Conservation (phyloP, 2,329 filamentous ascomycete species). For the Seiridium unicorne region DNA sequence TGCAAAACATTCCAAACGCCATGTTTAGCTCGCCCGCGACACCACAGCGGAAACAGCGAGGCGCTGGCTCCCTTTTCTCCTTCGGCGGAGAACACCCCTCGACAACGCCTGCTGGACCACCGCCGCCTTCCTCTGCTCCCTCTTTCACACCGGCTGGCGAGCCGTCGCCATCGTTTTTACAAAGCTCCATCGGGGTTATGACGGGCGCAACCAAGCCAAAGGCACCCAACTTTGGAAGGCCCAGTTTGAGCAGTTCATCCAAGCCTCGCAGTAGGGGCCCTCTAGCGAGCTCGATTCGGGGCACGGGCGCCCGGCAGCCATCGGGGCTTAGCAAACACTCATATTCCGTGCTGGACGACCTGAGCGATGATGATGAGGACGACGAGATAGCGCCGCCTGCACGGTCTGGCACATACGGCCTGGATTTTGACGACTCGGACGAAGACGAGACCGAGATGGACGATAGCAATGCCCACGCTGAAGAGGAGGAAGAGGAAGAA, state of each 20-base stretch:
- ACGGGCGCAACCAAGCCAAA: conserved; percentile 31
- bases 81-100: conserved; percentile 43
- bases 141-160: conserved; percentile 58
- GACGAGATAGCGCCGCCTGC: conserved; percentile 22
- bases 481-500: conserved; percentile 35
- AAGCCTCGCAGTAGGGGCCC: conserved; percentile 35
- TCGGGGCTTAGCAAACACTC: conserved; percentile 51
- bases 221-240: conserved; percentile 36
- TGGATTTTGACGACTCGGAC: conserved; percentile 33
- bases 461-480: conserved; percentile 38
- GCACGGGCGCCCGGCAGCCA: conserved; percentile 38
- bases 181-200: conserved; percentile 50
- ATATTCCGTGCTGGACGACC: conserved; percentile 27
- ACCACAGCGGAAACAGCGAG: conserved; percentile 39
- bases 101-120: conserved; percentile 52
- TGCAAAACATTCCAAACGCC: conserved; percentile 8
- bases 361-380: conserved; percentile 34
- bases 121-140: conserved; percentile 44
- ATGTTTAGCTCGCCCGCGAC: conserved; percentile 46
- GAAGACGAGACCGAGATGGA: conserved; percentile 33
- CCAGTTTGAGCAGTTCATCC: conserved; percentile 23
- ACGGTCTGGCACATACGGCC: conserved; percentile 18
- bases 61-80: conserved; percentile 32
- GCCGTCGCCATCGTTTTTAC: conserved; percentile 52
- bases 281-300: conserved; percentile 47